phyloP scores from a whole-genome alignment of 164 flowering plant species.

The Taxillus chinensis region DNA sequence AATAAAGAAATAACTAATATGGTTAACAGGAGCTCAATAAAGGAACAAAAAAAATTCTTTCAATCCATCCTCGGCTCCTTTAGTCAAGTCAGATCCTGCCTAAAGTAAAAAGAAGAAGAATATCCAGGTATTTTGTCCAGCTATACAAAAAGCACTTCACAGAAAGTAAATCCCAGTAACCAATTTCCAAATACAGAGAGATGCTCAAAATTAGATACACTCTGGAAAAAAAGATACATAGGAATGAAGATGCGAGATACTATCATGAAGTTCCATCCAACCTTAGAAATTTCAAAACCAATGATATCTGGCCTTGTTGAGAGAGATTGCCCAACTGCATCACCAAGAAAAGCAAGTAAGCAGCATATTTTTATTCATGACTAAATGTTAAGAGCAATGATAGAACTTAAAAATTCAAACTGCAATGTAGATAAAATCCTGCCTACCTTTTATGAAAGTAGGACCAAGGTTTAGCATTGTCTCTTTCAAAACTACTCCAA shows the following conservation, averaged over 20 bases:
- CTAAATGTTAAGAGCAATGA: constrained; percentile 13
- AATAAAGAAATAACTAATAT: too few species aligned
- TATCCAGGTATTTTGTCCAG: too few species aligned
- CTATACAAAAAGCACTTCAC: too few species aligned
- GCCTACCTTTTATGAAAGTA: constrained; percentile 85
- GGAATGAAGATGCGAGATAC: background rate
- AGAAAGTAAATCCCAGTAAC: too few species aligned
- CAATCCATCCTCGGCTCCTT: too few species aligned
- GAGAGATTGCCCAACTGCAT: constrained; percentile 98
- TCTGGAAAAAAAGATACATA: background rate
- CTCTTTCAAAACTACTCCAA: constrained; percentile 78
- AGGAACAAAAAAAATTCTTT: too few species aligned
- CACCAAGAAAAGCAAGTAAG: constrained; percentile 40
- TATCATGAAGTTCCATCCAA: constrained; percentile 13
- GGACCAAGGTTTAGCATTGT: constrained; percentile 88
- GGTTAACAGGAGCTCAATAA: too few species aligned
- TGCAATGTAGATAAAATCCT: constrained; percentile 2
- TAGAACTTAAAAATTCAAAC: too few species aligned
- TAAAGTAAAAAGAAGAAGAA: too few species aligned
- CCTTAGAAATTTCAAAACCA: constrained; percentile 87
- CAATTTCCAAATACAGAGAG: too few species aligned
- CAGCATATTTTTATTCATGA: constrained; percentile 32
- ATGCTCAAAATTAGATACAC: too few species aligned
- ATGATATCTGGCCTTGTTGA: constrained; percentile 97
- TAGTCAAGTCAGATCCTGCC: too few species aligned